Evolutionary conservation across 1,284 basidiomycete genomes (phyloP).

Genomic region (Trametes polyzona): DNA sequence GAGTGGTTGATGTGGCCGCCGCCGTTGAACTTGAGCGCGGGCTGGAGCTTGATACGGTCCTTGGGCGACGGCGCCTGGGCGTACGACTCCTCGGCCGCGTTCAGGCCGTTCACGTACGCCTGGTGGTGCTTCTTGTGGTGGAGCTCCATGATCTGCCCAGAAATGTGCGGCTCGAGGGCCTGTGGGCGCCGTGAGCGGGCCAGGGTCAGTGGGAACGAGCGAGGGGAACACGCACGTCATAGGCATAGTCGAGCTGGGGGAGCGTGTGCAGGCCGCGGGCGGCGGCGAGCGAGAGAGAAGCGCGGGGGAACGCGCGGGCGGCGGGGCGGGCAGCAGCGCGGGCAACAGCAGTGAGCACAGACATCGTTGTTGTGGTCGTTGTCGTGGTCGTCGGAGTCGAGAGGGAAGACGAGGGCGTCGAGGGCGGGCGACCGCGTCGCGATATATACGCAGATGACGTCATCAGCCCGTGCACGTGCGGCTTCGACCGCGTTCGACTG

Average conservation of each 20-base stretch:
- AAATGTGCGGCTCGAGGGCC: constrained; percentile 87
- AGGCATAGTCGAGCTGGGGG: constrained; percentile 84
- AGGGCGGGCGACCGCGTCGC: not conserved
- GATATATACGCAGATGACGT: constrained; percentile 7
- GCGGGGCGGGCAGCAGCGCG: constrained; percentile 26
- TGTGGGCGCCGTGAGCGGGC: constrained; percentile 7
- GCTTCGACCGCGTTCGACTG: constrained; percentile 1
- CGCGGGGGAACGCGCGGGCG: constrained; percentile 14
- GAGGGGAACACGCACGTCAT: constrained; percentile 53
- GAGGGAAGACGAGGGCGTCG: not conserved
- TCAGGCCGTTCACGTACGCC: constrained; percentile 76
- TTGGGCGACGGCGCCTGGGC: constrained; percentile 66
- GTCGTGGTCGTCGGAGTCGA: not conserved
- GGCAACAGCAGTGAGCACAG: constrained; percentile 24
- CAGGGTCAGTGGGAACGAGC: not conserved
- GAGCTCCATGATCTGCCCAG: constrained; percentile 79
- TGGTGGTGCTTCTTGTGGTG: constrained; percentile 91
- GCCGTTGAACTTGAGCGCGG: constrained; percentile 74
- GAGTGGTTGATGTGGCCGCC: constrained; percentile 89
- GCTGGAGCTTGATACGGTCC: constrained; percentile 79
- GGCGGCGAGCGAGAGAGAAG: constrained; percentile 26
- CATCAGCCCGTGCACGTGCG: not conserved
- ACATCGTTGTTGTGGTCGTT: constrained; percentile 19
- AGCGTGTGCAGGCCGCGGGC: constrained; percentile 54
- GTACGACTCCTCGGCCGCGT: constrained; percentile 77